Base-by-base conservation (phyloP, 2,329 filamentous ascomycete species). In the Dryadomyces quercus-mongolicae region DNA sequence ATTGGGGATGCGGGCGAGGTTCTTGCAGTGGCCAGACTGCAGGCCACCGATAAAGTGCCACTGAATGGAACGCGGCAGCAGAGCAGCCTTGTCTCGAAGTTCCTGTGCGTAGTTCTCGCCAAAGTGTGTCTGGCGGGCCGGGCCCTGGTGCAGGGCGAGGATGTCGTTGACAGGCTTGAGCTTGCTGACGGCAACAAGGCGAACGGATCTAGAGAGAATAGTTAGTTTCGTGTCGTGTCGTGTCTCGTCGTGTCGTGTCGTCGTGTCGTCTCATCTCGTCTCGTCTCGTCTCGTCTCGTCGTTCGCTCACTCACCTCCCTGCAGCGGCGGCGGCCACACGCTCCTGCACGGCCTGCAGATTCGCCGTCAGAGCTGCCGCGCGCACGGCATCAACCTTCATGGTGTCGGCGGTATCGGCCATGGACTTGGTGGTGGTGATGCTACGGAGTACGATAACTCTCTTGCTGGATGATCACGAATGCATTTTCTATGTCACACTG, bases 21-120 rank as follows among this genome's bases (percentile, higher is more conserved):
- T 80, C 63, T 89, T 90, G 77, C 90, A 95, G 73, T 97, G 95
- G 62, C 91, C 94, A 15, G 87, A 91, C 70, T 98, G 93, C 43
- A 98, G 72, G 0, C 87, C 89, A 43, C 93, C 93, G 66, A 97
- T 98, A 69, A 97, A 96, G 70, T 98, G 93, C 93, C 93, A 98
- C 62, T 78, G 78, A 60, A 98, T 86, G 38, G 76, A 78, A 47
- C 72, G 71, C 0, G 93, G 92, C 12, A 98, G 78, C 20, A 95
- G 67, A 40, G 79, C 77, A 1, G 89, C 85, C 70, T 98, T 98
- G 67, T 95, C 86, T 56, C 78, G 76, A 53, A 98, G 79, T 69
- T 98, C 93, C 70, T 92, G 87, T 4, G 86, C 78, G 72, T 98
- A 98, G 74, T 98, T 98, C 71, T 98, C 93, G 62, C 93, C 93